Conservation (phyloP, 768 basidiomycete genomes). For the Amanita exitialis region DNA sequence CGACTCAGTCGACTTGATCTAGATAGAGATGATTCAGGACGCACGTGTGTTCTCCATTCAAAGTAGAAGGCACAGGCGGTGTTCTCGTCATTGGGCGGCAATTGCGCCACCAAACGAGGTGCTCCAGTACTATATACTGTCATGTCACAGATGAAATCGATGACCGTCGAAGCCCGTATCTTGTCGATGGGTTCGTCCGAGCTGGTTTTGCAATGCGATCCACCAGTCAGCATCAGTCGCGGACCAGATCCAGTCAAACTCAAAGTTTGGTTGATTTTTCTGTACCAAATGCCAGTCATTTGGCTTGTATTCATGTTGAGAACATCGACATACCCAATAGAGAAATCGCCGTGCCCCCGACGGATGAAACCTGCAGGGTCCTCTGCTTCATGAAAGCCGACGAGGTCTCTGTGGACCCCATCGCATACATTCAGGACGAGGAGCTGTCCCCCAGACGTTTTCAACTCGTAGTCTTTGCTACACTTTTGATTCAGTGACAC, state of each 20-base stretch:
- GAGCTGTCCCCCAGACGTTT: slow-evolving; percentile 33
- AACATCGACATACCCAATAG: slow-evolving; percentile 46
- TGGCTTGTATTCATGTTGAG: background rate
- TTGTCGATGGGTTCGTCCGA: slow-evolving; percentile 21
- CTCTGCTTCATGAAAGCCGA: slow-evolving; percentile 39
- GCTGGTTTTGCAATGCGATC: slow-evolving; percentile 52
- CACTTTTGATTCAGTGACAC: slow-evolving; percentile 5
- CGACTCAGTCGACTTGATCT: slow-evolving; percentile 1
- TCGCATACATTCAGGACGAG: slow-evolving; percentile 61
- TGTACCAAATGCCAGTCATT: slow-evolving; percentile 13
- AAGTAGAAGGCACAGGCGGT: slow-evolving; percentile 68
- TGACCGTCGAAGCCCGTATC: slow-evolving; percentile 49
- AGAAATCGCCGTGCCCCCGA: slow-evolving; percentile 56
- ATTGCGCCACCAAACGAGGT: slow-evolving; percentile 50
- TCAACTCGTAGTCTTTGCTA: slow-evolving; percentile 58
- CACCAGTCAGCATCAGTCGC: slow-evolving; percentile 46
- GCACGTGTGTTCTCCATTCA: slow-evolving; percentile 78
- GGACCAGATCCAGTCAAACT: slow-evolving; percentile 40
- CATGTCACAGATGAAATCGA: slow-evolving; percentile 72
- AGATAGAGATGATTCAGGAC: slow-evolving; percentile 12
- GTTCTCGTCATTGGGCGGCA: slow-evolving; percentile 56
- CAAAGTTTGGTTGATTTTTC: slow-evolving; percentile 58
- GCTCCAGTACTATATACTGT: slow-evolving; percentile 46
- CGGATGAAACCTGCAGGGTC: slow-evolving; percentile 57
- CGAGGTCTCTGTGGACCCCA: slow-evolving; percentile 43